These are phyloP conservation scores for Dillenia suffruticosa DNA, from an alignment of 164 flowering plant species.

Conservation along the genomic window DNA sequence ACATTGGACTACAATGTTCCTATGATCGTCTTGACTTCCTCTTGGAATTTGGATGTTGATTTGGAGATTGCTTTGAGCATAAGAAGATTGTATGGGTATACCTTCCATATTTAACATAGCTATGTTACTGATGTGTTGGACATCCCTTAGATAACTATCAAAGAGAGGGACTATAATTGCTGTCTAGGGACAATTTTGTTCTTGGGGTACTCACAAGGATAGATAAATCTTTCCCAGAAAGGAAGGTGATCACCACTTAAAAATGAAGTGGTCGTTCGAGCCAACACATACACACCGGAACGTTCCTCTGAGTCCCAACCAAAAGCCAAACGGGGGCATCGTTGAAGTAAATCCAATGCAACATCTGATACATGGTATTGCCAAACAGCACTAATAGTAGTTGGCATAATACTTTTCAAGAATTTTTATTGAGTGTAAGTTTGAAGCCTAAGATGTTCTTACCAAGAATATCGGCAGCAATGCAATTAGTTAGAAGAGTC, in stretches of 20 bases:
- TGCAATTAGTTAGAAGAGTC: conserved; percentile 12
- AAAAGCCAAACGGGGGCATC: conserved; percentile 13
- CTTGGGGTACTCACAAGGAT: conserved; percentile 7
- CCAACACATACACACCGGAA: conserved; percentile 3
- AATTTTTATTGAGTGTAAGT: neutral
- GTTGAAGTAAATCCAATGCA: conserved; percentile 14
- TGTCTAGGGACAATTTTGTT: neutral
- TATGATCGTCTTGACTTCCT: too few relatives aligned
- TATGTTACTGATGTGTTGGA: neutral
- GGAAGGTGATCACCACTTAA: conserved; percentile 7
- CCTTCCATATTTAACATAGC: neutral
- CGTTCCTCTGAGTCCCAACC: conserved; percentile 11
- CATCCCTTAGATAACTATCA: neutral
- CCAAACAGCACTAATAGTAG: neutral
- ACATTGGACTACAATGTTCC: too few relatives aligned
- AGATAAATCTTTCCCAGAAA: conserved; percentile 11
- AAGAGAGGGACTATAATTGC: neutral
- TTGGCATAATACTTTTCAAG: neutral
- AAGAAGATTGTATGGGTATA: neutral
- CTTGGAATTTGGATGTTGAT: too few relatives aligned
- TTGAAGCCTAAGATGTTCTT: neutral
- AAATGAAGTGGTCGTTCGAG: conserved; percentile 17
- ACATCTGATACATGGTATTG: conserved; percentile 9
- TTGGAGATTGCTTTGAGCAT: neutral
- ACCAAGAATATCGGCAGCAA: conserved; percentile 14